Percentiles rank a stretch among this genome's conserved stretches.
Conservation (phyloP, 208 protist species). For the Trypanosoma cruzi region DNA sequence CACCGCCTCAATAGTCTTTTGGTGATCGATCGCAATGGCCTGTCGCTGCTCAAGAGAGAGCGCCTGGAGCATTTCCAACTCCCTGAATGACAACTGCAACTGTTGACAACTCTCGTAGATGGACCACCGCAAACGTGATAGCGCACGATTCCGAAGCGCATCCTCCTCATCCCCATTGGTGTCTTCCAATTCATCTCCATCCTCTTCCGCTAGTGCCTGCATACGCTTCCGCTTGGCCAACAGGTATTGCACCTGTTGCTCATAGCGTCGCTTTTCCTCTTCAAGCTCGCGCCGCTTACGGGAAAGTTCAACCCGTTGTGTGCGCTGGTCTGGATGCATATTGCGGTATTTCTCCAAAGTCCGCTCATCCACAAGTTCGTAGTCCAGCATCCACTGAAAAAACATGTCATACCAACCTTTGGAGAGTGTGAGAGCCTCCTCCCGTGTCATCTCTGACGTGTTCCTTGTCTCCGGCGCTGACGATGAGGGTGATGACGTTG, state of each 20-base stretch:
- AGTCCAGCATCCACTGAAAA: constrained; percentile 81
- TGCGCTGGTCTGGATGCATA: constrained; percentile 67
- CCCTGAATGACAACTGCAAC: constrained; percentile 67
- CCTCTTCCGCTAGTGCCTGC: constrained; percentile 67
- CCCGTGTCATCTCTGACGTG: constrained; percentile 38
- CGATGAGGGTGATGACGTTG: background rate
- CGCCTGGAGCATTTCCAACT: constrained; percentile 77
- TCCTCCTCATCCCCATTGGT: constrained; percentile 83
- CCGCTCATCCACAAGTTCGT: constrained; percentile 60
- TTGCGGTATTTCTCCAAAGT: constrained; percentile 63
- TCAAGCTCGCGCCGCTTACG: constrained; percentile 49
- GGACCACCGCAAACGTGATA: constrained; percentile 71
- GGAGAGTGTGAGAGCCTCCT: constrained; percentile 66
- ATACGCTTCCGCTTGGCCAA: constrained; percentile 69
- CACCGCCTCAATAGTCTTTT: constrained; percentile 74
- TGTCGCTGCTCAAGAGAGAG: constrained; percentile 60
- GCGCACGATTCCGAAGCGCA: constrained; percentile 61
- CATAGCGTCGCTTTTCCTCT: constrained; percentile 38
- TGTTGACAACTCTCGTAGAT: constrained; percentile 83
- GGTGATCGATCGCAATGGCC: constrained; percentile 60
- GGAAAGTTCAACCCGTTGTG: constrained; percentile 79
- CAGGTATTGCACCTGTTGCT: constrained; percentile 70
- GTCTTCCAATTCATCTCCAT: constrained; percentile 60
- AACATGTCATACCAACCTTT: constrained; percentile 71
- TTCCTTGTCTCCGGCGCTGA: background rate